phyloP scores from a whole-genome alignment of 352 stramenopile species.

The Phytophthora constricta region DNA sequence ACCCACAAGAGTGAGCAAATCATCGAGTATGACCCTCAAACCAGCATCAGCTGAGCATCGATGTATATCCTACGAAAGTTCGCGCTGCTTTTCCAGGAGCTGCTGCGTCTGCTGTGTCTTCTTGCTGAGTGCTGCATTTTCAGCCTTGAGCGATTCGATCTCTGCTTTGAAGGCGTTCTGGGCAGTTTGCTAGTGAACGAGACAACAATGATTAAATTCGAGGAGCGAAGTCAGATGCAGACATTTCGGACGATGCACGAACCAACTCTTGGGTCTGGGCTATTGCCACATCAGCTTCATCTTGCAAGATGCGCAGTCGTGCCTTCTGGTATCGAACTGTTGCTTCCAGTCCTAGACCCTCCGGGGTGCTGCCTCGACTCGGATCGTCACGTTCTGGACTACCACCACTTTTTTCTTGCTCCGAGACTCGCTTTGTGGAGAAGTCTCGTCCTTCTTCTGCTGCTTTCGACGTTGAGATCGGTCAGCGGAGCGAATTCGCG shows the following conservation, averaged over 20 bases:
- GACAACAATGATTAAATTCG: slow-evolving; percentile 2
- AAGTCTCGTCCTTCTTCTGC: slow-evolving; percentile 6
- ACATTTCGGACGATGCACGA: slow-evolving; percentile 9
- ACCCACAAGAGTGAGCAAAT: background rate
- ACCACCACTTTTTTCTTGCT: slow-evolving; percentile 11
- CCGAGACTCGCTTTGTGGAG: slow-evolving; percentile 16
- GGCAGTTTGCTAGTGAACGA: slow-evolving; percentile 39
- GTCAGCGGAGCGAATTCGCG: slow-evolving; percentile 23
- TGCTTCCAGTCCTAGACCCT: slow-evolving; percentile 63
- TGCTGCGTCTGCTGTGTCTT: slow-evolving; percentile 72
- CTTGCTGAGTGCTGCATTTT: slow-evolving; percentile 58
- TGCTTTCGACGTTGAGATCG: slow-evolving; percentile 23
- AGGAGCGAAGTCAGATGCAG: slow-evolving; percentile 1
- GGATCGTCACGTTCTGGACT: slow-evolving; percentile 2
- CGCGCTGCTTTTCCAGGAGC: slow-evolving; percentile 79
- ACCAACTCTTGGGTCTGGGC: slow-evolving; percentile 57
- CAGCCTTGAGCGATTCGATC: slow-evolving; percentile 54
- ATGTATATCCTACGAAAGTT: slow-evolving; percentile 56
- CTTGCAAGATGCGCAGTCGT: slow-evolving; percentile 71
- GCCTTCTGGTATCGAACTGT: slow-evolving; percentile 81
- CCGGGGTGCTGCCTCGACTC: slow-evolving; percentile 17
- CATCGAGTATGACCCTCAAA: no score
- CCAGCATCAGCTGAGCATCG: background rate
- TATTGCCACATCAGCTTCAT: slow-evolving; percentile 59
- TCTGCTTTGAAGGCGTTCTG: slow-evolving; percentile 43